Evolutionary conservation across 805 yeast genomes (phyloP), one percentile per base, ranked within the genome.

Genomic region (Candida insectorum): DNA sequence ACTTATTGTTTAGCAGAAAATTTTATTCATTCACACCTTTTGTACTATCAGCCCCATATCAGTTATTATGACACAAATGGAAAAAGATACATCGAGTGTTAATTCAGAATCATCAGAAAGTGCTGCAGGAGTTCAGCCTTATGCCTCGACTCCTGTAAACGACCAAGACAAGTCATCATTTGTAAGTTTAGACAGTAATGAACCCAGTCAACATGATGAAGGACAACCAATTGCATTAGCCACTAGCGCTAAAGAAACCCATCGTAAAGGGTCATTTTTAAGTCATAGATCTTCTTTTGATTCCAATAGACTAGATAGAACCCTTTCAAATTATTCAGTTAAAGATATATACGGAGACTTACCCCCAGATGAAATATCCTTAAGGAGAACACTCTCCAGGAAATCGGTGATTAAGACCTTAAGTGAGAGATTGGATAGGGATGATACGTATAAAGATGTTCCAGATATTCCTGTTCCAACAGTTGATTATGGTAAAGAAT

Each of bases 371-470:
- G 56, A 58, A 31, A 60, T 73, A 13, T 53, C 57, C 4, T 39
- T 75, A 24, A 55, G 51, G 16, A 58, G 81, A 30, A 62, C 69
- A 6, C 58, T 56, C 17, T 71, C 79, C 1, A 54, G 65, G 26
- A 62, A 58, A 16, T 65, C 78, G 0, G 65, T 75, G 24, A 48
- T 71, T 16, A 56, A 56, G n/a, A 55, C 67, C 1, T 49, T 58
- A 21, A 51, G 60, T 30, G 45, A 50, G 14, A 36, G 65, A 27
- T 56, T 52, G 17, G 48, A 39, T 15, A 32, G 36, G n/a, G 30
- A 16, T 15, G 44, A 45, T 16, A 32, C 45, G 7, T 40, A 54
- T 27, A 43, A 43, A 22, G 37, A 46, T 30, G 45, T 43, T 1
- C 44, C 44, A 6, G 47, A 43, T 30, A 40, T 43, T 22, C 33